Base-by-base conservation (phyloP, 2,329 filamentous ascomycete species). In the Sordariomycetes sp. region DNA sequence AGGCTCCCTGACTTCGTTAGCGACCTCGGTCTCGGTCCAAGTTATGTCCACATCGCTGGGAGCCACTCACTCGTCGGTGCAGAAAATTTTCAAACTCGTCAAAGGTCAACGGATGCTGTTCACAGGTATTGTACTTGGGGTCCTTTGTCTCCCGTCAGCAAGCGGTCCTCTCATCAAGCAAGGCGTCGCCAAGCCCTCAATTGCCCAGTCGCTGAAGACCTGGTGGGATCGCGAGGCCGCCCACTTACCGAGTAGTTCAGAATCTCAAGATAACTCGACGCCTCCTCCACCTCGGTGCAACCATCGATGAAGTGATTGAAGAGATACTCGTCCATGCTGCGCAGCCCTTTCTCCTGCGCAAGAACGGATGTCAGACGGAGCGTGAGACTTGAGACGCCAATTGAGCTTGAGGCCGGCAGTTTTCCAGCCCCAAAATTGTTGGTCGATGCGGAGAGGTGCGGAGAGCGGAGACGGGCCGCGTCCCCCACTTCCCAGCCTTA, bases 291-390 rank as follows among this genome's bases (percentile, higher is more conserved):
- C 21, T 59, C 56, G 16, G 54, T 60, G 47, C 69, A 75, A 30
- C 61, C 50, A 8, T 57, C 47, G 38, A 77, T 59, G 46, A 67
- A 63, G 21, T 52, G 43, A 40, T 58, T 55, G 43, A 76, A 76
- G 53, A 75, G 64, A 48, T 73, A 76, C 44, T 76, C 68, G 49
- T 77, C 72, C 72, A 77, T 76, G 23, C n/a, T n/a, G n/a, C n/a
- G n/a, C n/a, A n/a, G n/a, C n/a, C n/a, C n/a, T n/a, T n/a, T n/a
- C n/a, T n/a, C n/a, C n/a, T n/a, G n/a, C n/a, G n/a, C n/a, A n/a
- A n/a, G n/a, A n/a, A n/a, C n/a, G n/a, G n/a, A n/a, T n/a, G n/a
- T n/a, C n/a, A n/a, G n/a, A n/a, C n/a, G n/a, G n/a, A n/a, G n/a
- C n/a, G n/a, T n/a, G n/a, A n/a, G n/a, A n/a, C n/a, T n/a, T n/a